phyloP scores from a whole-genome alignment of 106 monocot genomes.

The Allium cepa region DNA sequence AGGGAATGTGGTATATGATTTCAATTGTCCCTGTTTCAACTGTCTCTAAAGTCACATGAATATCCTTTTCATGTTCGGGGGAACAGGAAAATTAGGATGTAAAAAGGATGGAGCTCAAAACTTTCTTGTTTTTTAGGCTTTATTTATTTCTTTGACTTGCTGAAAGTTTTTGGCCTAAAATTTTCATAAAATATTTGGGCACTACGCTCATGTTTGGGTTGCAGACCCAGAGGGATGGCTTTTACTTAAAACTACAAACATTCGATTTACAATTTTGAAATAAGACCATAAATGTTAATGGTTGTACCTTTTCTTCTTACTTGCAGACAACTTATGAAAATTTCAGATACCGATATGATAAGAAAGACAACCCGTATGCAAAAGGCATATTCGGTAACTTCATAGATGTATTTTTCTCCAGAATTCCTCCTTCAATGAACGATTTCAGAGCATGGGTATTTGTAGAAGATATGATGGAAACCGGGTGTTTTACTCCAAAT shows the following conservation, averaged over 20 bases:
- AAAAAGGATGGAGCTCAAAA: no score
- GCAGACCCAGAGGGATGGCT: neutral
- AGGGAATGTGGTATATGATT: no score
- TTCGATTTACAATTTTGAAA: neutral
- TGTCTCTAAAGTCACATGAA: no score
- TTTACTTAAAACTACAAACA: neutral
- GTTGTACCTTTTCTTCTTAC: slow-evolving; percentile 3
- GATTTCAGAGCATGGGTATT: slow-evolving; percentile 53
- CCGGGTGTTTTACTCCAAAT: slow-evolving; percentile 28
- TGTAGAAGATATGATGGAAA: slow-evolving; percentile 28
- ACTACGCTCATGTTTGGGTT: no score
- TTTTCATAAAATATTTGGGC: no score
- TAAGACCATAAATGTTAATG: neutral
- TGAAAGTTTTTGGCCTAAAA: no score
- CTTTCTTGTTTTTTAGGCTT: no score
- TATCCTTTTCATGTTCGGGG: no score
- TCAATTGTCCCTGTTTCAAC: no score
- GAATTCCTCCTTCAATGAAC: slow-evolving; percentile 55
- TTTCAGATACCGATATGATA: slow-evolving; percentile 71
- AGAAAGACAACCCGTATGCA: slow-evolving; percentile 72
- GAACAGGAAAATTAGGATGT: no score
- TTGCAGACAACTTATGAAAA: slow-evolving; percentile 88
- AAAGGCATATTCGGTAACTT: slow-evolving; percentile 45
- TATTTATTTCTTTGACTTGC: no score
- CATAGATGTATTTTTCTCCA: slow-evolving; percentile 50